Evolutionary conservation across 306 rosid genomes (phyloP), one percentile per base, ranked within the genome.

Genomic region (Oemleria cerasiformis): DNA sequence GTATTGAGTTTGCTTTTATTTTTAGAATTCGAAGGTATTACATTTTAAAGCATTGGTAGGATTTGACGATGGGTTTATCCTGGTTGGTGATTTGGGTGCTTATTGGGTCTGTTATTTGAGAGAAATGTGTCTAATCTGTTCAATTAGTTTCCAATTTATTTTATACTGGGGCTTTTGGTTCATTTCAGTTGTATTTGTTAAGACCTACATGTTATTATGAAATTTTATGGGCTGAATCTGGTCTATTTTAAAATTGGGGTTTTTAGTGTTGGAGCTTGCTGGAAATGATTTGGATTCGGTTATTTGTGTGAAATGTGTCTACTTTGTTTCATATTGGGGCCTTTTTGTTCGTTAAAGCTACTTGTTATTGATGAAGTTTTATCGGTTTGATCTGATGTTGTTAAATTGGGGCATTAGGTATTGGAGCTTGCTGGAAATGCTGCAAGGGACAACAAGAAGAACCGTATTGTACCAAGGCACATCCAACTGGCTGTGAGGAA

Each of bases 401-500:
- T 9, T 6, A 38, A 45, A 5, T n/a, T 61, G 23, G 7, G 50
- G 9, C 15, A 67, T 42, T 41, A 92, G 97, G 96, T 87, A 0
- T 72, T 92, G 80, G 97, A 92, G 64, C 80, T 89, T 36, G 97
- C 97, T 36, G 97, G 97, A 0, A 92, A 89, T 12, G 97, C 97
- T 5, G 97, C 97, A 0, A 87, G 96, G 49, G 97, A 92, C n/a
- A 89, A 89, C 85, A 88, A 88, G 92, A 92, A 89, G 88, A 92
- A 87, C 1, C 85, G 97, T 0, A 92, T 92, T 67, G 96, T 89
- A 8, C 96, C 97, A 0, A 89, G 97, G 75, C 97, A 92, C 25
- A 92, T 92, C 69, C 97, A 92, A 16, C 94, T 92, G 20, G 97
- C 96, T 0, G 97, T 92, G 70, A 83, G 96, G 80, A 92, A 92